Base-by-base conservation (phyloP, 1,139 yeast genomes). In the Saccharomyces uvarum region DNA sequence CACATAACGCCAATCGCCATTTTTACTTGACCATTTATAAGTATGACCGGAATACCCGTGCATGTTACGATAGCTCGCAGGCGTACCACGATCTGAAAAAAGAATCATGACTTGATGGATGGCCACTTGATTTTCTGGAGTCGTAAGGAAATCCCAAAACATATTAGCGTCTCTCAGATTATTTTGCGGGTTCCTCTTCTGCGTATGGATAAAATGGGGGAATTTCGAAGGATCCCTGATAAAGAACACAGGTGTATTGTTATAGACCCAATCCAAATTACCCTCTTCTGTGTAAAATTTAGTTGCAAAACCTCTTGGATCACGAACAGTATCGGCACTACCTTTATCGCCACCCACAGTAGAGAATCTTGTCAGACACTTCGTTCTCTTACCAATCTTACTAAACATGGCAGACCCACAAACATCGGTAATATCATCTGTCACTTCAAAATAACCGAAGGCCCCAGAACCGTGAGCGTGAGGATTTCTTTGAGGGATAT, bases 181-280 rank as follows among this genome's bases (percentile, higher is more conserved):
- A 51, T 95, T 87, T 73, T 86, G 82, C 50, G 95, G 95, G 74
- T 86, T 82, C 70, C 88, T 67, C 79, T 83, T 83, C 70, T 83
- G 88, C 41, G 84, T 78, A 66, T 81, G 84, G 61, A 80, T 81
- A 61, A 80, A 80, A 56, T 75, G 79, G 33, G 83, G 79, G 70
- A 80, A 80, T 70, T 80, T 80, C 55, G 75, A 67, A n/a, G 84
- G 84, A 63, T 81, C 84, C 63, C 84, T 74, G 57, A 81, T 68
- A 68, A 81, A 81, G 67, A 81, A 81, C 24, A 80, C 73, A 4
- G 85, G 85, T 13, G 84, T 81, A 66, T 81, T 81, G 71, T 81
- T 81, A 70, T 77, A 80, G 27, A 81, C 85, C 81, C 82, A 79
- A 66, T 81, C 85, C 69, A 79, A 67, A 65, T 80, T 79, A 51